Percentiles rank a stretch among this genome's conserved stretches.
Conservation (phyloP, 371 early-diverging fungal genomes). For the Mortierella sp. region DNA sequence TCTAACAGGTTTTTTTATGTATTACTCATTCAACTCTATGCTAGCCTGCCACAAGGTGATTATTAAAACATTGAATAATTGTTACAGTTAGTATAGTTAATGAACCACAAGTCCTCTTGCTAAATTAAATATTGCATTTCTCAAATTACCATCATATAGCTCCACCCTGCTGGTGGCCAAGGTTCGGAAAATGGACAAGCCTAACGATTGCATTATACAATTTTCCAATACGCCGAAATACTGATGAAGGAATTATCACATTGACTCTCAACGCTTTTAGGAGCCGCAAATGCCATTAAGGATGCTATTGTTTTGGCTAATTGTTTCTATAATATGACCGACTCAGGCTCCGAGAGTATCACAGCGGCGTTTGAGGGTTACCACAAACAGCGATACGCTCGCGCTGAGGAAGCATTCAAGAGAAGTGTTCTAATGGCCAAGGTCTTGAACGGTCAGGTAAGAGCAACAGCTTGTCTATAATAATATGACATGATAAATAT, state of each 20-base stretch:
- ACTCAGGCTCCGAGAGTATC: background rate
- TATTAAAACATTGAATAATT: too few relatives aligned
- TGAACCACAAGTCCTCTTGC: too few relatives aligned
- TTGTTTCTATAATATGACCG: constrained; percentile 16
- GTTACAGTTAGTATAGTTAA: too few relatives aligned
- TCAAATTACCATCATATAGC: too few relatives aligned
- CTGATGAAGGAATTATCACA: background rate
- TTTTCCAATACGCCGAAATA: background rate
- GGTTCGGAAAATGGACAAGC: background rate
- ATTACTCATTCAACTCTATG: background rate
- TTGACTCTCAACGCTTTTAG: background rate
- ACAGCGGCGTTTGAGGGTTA: constrained; percentile 18
- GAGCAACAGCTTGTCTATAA: background rate
- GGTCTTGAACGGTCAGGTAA: too few relatives aligned
- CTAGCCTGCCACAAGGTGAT: background rate
- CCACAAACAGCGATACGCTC: constrained; percentile 17
- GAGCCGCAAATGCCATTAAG: constrained; percentile 36
- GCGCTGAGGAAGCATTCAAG: constrained; percentile 3
- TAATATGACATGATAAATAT: background rate
- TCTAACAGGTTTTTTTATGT: too few relatives aligned
- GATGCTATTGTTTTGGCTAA: constrained; percentile 33
- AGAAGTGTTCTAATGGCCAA: background rate
- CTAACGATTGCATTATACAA: background rate
- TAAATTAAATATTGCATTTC: too few relatives aligned
- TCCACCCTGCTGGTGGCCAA: background rate